A percentile compares a stretch with the other conserved stretches of the same genome.
These are phyloP conservation scores for Candida odintsovae DNA, from an alignment of 805 yeast genomes.

Conservation along the genomic window DNA sequence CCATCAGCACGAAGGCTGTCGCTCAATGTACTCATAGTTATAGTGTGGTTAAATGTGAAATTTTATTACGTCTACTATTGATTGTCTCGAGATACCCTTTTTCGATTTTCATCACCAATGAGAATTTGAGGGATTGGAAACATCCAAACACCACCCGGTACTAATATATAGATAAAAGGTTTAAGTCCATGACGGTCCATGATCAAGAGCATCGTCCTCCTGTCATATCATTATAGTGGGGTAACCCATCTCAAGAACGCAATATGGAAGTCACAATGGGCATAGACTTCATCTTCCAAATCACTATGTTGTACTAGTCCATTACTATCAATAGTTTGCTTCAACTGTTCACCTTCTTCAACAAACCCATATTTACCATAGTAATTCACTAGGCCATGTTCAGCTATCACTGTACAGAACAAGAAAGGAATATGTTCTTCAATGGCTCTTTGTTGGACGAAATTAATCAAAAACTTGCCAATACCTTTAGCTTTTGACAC, in stretches of 20 bases:
- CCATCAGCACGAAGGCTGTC: conserved; percentile 1
- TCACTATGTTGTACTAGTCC: conserved; percentile 15
- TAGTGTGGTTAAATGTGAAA: not conserved
- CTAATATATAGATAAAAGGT: too few relatives aligned
- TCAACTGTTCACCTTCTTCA: conserved; percentile 7
- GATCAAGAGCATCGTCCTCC: too few relatives aligned
- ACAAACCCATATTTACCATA: conserved; percentile 16
- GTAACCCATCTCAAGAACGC: conserved; percentile 9
- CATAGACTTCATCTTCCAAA: conserved; percentile 18
- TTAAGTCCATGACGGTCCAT: too few relatives aligned
- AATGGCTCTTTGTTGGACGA: conserved; percentile 1
- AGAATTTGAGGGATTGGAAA: not conserved
- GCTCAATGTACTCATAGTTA: not conserved
- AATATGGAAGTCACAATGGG: conserved; percentile 16
- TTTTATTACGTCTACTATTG: not conserved
- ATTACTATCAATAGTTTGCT: conserved; percentile 12
- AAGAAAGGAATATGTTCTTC: conserved; percentile 1
- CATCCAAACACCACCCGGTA: not conserved
- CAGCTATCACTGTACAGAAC: conserved; percentile 15
- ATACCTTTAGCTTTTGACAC: conserved; percentile 15
- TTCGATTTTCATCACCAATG: not conserved
- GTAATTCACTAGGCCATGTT: conserved; percentile 13
- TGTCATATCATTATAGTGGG: too few relatives aligned
- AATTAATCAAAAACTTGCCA: conserved; percentile 14
- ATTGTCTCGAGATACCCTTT: not conserved